Evolutionary conservation across 1,139 yeast genomes (phyloP).

Genomic region (Blastobotrys apis): DNA sequence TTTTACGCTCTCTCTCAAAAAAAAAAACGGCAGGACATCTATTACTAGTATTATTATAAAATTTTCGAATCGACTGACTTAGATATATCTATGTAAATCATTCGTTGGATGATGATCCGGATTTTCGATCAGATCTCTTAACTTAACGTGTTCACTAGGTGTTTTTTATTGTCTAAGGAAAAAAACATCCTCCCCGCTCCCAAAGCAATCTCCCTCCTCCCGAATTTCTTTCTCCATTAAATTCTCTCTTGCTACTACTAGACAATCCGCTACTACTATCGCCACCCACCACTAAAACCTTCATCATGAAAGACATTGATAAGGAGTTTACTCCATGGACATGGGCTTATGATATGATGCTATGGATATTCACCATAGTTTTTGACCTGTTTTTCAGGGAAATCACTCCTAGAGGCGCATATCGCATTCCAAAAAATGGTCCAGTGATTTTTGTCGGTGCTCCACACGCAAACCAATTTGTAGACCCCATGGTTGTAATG

Average conservation of each 20-base stretch:
- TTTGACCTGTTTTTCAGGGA: slow-evolving; percentile 76
- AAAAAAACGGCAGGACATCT: too few relatives aligned
- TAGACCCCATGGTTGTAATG: slow-evolving; percentile 83
- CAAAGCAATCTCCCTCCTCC: neutral
- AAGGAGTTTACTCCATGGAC: slow-evolving; percentile 11
- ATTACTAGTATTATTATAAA: too few relatives aligned
- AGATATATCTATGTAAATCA: too few relatives aligned
- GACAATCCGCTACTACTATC: too few relatives aligned
- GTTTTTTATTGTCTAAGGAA: too few relatives aligned
- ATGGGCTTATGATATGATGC: slow-evolving; percentile 36
- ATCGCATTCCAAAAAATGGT: slow-evolving; percentile 74
- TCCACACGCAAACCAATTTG: slow-evolving; percentile 96
- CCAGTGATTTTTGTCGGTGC: slow-evolving; percentile 95
- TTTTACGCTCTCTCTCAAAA: too few relatives aligned
- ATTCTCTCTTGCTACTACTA: neutral
- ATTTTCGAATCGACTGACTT: too few relatives aligned
- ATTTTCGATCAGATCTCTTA: too few relatives aligned
- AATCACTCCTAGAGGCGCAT: slow-evolving; percentile 86
- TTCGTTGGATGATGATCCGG: too few relatives aligned
- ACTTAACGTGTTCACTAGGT: too few relatives aligned
- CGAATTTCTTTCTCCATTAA: neutral
- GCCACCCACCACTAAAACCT: too few relatives aligned
- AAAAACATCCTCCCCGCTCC: neutral
- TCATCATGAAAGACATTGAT: slow-evolving; percentile 14
- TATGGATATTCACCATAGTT: slow-evolving; percentile 38